Percentiles rank a stretch among this genome's conserved stretches.
Evolutionary conservation across 352 stramenopile genomes (phyloP).

Genomic region (Peronospora farinosa): DNA sequence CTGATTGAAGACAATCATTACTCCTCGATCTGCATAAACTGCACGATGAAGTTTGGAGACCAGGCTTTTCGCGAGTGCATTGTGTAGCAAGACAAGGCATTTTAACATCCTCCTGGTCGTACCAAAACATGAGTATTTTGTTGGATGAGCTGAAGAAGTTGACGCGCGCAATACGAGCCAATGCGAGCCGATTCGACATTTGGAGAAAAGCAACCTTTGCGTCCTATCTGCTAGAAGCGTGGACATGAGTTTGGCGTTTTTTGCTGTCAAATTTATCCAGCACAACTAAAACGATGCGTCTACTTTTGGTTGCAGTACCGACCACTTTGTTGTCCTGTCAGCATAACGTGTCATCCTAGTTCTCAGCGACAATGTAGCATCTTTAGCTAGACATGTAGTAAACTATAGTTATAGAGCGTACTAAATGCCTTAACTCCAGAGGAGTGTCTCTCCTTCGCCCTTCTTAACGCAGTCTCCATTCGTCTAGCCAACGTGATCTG

Average conservation of each 20-base stretch:
- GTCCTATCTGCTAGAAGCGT: neutral
- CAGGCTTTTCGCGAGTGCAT: neutral
- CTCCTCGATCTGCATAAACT: neutral
- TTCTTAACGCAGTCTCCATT: constrained; percentile 1
- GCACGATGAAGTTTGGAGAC: neutral
- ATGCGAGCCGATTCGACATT: neutral
- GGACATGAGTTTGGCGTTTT: neutral
- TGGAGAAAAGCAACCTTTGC: neutral
- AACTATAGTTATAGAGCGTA: constrained; percentile 4
- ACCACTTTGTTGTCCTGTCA: constrained; percentile 9
- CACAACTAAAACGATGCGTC: constrained; percentile 17
- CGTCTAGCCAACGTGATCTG: constrained; percentile 4
- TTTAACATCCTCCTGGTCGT: neutral
- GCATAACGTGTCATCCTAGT: neutral
- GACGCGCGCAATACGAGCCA: neutral
- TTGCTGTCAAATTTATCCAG: neutral
- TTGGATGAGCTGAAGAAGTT: neutral
- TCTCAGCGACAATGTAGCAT: constrained; percentile 3
- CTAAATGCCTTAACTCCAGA: neutral
- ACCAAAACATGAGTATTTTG: neutral
- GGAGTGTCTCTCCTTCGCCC: neutral
- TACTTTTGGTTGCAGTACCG: constrained; percentile 13
- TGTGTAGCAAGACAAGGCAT: neutral
- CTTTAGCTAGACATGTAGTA: constrained; percentile 5
- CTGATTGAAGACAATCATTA: neutral